Percentiles rank a stretch among this genome's conserved stretches.
phyloP scores from a whole-genome alignment of 176 grass and related monocot species.

The Saccharum officinarum region DNA sequence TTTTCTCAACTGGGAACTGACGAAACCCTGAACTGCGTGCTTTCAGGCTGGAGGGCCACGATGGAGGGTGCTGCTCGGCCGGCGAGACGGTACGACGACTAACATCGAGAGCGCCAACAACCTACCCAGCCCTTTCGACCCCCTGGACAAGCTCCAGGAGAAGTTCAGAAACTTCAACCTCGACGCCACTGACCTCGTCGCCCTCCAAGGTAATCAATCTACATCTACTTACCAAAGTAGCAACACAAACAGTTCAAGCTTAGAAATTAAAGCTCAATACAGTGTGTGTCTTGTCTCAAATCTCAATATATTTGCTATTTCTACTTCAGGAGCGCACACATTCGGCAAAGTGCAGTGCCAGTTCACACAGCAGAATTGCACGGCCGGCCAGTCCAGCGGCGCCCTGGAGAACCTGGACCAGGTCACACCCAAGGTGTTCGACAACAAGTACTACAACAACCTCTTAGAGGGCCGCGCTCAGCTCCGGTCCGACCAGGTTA shows the following conservation, averaged over 20 bases:
- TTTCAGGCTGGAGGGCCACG: not conserved
- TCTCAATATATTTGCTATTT: not conserved
- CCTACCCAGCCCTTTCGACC: slow-evolving; percentile 40
- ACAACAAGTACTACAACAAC: slow-evolving; percentile 45
- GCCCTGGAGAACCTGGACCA: slow-evolving; percentile 46
- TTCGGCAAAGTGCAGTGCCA: not conserved
- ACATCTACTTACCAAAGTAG: too few species aligned
- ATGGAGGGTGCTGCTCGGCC: not conserved
- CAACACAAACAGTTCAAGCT: too few species aligned
- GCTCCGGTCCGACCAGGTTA: slow-evolving; percentile 43
- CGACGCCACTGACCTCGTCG: slow-evolving; percentile 40
- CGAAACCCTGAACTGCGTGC: not conserved
- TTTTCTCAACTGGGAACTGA: not conserved
- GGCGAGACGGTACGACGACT: not conserved
- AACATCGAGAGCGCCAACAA: slow-evolving; percentile 25
- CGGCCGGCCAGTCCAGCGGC: not conserved
- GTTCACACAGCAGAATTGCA: not conserved
- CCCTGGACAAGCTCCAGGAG: not conserved
- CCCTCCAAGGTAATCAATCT: slow-evolving; percentile 43
- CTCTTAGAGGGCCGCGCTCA: slow-evolving; percentile 21
- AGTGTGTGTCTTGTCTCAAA: too few species aligned
- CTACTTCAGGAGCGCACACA: not conserved
- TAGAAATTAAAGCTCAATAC: too few species aligned
- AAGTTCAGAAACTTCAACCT: slow-evolving; percentile 54
- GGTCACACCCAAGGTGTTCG: slow-evolving; percentile 41